Conservation (phyloP, 495 filamentous ascomycete species). For the Tuber brumale region DNA sequence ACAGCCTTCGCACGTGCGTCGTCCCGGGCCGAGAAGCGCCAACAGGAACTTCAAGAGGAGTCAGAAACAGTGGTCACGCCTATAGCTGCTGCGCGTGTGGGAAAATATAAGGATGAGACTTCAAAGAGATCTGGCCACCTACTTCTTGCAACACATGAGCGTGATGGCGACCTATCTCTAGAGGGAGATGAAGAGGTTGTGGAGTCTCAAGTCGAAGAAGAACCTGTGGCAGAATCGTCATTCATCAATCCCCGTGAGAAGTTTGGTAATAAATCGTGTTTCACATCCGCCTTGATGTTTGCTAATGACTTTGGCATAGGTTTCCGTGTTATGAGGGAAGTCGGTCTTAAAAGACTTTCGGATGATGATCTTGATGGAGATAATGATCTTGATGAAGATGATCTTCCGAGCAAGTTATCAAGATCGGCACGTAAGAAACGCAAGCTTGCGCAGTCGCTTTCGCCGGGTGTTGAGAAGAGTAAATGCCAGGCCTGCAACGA, state of each 20-base stretch:
- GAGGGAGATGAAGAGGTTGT: not conserved
- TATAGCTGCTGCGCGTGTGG: not conserved
- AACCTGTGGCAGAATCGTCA: not conserved
- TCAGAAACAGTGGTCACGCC: not conserved
- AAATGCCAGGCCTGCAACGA: conserved; percentile 1
- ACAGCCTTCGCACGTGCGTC: not conserved
- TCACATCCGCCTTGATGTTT: not conserved
- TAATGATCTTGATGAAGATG: not conserved
- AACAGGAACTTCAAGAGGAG: not conserved
- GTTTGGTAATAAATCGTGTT: not conserved
- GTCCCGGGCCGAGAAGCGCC: not conserved
- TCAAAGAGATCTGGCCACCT: not conserved
- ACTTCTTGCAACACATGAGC: not conserved
- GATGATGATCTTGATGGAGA: not conserved
- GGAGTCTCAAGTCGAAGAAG: not conserved
- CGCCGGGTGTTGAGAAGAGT: not conserved
- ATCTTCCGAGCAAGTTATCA: not conserved
- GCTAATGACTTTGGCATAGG: not conserved
- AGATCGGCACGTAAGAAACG: not conserved
- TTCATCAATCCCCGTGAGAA: conserved; percentile 1
- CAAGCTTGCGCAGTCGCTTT: not conserved
- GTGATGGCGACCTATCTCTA: not conserved
- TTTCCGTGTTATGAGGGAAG: not conserved
- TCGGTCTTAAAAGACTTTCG: conserved; percentile 2
- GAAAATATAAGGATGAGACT: not conserved